Conservation (phyloP, 2,329 filamentous ascomycete genomes). For the Venturia carpophila region DNA sequence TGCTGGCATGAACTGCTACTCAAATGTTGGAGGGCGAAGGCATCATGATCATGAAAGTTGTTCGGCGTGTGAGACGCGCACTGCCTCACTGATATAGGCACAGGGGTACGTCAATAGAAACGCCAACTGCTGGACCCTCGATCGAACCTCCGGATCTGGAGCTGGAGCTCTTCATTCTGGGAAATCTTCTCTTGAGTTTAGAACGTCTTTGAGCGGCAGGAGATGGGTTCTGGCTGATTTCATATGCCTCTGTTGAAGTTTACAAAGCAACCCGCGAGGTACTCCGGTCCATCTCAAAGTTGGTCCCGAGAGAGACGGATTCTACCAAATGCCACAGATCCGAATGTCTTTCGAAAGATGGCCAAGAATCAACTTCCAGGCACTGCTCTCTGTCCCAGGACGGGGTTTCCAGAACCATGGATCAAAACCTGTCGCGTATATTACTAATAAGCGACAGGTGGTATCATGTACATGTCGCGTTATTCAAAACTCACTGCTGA, state of each 20-base stretch:
- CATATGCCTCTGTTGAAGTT: too few species aligned
- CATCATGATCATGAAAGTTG: background rate
- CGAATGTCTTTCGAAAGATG: too few species aligned
- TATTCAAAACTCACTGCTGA: too few species aligned
- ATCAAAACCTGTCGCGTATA: background rate
- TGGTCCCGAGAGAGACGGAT: too few species aligned
- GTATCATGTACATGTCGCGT: too few species aligned
- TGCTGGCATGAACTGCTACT: slow-evolving; percentile 1
- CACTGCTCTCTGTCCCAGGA: background rate
- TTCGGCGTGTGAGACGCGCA: background rate
- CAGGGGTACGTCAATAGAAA: background rate
- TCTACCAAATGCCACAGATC: too few species aligned
- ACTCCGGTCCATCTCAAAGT: too few species aligned
- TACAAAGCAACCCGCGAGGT: too few species aligned
- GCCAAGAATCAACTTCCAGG: too few species aligned
- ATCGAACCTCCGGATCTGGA: background rate
- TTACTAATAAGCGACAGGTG: too few species aligned
- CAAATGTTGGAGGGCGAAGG: background rate
- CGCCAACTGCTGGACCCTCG: slow-evolving; percentile 1
- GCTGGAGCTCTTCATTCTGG: background rate
- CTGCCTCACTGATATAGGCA: background rate
- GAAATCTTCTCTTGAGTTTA: background rate
- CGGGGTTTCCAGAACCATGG: background rate
- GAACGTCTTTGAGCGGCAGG: background rate
- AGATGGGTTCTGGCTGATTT: background rate